These are phyloP conservation scores for Globisporangium cylindrosporum DNA, from an alignment of 352 stramenopile genomes.

Conservation along the genomic window DNA sequence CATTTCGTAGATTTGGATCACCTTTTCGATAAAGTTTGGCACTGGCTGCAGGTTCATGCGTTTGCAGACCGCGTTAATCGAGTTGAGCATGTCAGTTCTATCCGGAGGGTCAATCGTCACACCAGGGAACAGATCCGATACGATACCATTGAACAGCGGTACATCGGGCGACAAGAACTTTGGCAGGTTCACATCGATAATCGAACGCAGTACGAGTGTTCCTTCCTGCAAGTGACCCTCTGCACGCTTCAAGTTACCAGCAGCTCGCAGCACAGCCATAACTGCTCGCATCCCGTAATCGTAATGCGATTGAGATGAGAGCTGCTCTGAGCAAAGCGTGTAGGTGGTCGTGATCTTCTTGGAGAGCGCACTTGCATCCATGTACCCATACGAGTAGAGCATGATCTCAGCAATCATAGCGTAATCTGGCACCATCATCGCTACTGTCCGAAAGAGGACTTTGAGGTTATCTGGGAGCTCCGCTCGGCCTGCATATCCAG, in stretches of 20 bases:
- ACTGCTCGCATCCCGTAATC: slow-evolving; percentile 96
- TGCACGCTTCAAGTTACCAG: slow-evolving; percentile 88
- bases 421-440: slow-evolving; percentile 95
- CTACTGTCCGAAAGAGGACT: slow-evolving; percentile 90
- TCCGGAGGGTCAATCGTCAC: slow-evolving; percentile 89
- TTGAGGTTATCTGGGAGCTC: slow-evolving; percentile 93
- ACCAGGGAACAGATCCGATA: slow-evolving; percentile 92
- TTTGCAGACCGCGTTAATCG: slow-evolving; percentile 80
- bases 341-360: slow-evolving; percentile 95
- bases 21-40: slow-evolving; percentile 90
- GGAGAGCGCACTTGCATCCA: slow-evolving; percentile 84
- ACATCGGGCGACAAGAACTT: slow-evolving; percentile 94
- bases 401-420: slow-evolving; percentile 94
- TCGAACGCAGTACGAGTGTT: slow-evolving; percentile 88
- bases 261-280: slow-evolving; percentile 92
- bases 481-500: slow-evolving; percentile 83
- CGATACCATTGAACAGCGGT: slow-evolving; percentile 93
- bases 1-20: slow-evolving; percentile 97
- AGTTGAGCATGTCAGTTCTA: slow-evolving; percentile 77
- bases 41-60: slow-evolving; percentile 85
- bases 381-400: slow-evolving; percentile 93
- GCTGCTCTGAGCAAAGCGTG: slow-evolving; percentile 92
- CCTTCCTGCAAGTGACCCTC: slow-evolving; percentile 82
- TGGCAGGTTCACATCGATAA: slow-evolving; percentile 93
- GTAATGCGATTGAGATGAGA: slow-evolving; percentile 94